Base-by-base conservation (phyloP, 495 filamentous ascomycete species). In the Lophium mytilinum region DNA sequence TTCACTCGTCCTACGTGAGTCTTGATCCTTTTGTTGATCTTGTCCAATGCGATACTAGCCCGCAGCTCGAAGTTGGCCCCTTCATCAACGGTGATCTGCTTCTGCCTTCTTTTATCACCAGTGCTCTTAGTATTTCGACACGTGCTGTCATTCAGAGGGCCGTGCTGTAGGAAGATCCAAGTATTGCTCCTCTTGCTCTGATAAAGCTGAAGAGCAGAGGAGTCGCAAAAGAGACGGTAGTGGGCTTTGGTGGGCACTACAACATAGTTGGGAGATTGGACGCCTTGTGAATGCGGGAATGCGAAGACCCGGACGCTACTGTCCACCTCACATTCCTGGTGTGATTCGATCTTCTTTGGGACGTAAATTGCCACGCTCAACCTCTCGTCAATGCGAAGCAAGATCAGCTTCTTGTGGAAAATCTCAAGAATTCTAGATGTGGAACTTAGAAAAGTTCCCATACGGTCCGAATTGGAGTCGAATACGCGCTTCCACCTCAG, bases 331-430 rank as follows among this genome's bases (percentile, higher is more conserved):
- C 52, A 65, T 52, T 78, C 76, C 34, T 71, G 37, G 10, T 65
- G 54, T 19, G 53, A 65, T 35, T 66, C 65, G 12, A 78, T 60
- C 62, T 72, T 72, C 53, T 67, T 63, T 5, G 77, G 77, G 4
- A 80, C 58, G 55, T 80, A 80, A 18, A 80, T 73, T 4, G 71
- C 77, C 9, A 80, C 34, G 3, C 73, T 78, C 11, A 80, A 66
- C 9, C 77, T 66, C 51, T 76, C 69, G 49, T 76, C 70, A n/a
- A 76, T 65, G 8, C 58, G 68, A 17, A 78, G 55, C 11, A 78
- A 62, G 30, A 80, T 71, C 4, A 80, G 59, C 47, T 78, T 79
- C 10, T 66, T 65, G 55, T 78, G 72, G 51, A 77, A 80, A 0
- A 73, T 43, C 45, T 73, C 73, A 3, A 78, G 45, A 1, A 61